A percentile compares a stretch with the other conserved stretches of the same genome.
These are phyloP conservation scores for Hirsutella rhossiliensis DNA, from an alignment of 2,329 filamentous ascomycete genomes.

Conservation along the genomic window DNA sequence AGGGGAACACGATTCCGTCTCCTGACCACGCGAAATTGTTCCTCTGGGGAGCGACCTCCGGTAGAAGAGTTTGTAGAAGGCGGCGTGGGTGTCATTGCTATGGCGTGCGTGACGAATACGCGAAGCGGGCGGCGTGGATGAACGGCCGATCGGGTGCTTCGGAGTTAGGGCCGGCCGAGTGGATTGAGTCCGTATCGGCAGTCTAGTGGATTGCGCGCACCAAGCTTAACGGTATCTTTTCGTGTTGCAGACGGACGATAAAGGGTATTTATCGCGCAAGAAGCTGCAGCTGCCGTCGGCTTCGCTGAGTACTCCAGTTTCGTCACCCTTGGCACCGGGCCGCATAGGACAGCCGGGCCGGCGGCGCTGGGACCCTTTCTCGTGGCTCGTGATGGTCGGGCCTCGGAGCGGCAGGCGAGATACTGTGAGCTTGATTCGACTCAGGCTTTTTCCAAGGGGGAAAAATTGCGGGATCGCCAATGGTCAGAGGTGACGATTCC, in stretches of 20 bases:
- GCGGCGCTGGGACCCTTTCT: too few relatives aligned
- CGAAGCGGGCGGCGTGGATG: not conserved
- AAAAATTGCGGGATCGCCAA: too few relatives aligned
- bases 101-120: not conserved
- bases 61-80: slow-evolving; percentile 69
- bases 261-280: too few relatives aligned
- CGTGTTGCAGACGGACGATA: not conserved
- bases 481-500: too few relatives aligned
- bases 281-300: too few relatives aligned
- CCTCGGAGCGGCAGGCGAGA: too few relatives aligned
- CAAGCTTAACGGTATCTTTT: not conserved
- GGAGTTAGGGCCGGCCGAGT: not conserved
- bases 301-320: too few relatives aligned
- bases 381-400: too few relatives aligned
- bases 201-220: not conserved
- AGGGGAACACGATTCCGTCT: slow-evolving; percentile 87
- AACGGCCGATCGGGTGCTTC: not conserved
- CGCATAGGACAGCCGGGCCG: too few relatives aligned
- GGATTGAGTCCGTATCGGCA: not conserved
- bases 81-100: slow-evolving; percentile 61
- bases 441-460: too few relatives aligned
- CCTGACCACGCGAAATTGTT: slow-evolving; percentile 76
- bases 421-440: too few relatives aligned
- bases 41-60: slow-evolving; percentile 67
- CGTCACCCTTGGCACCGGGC: too few relatives aligned